These are phyloP conservation scores for Zygosaccharomyces bailii DNA, from an alignment of 805 yeast species.

Conservation along the genomic window DNA sequence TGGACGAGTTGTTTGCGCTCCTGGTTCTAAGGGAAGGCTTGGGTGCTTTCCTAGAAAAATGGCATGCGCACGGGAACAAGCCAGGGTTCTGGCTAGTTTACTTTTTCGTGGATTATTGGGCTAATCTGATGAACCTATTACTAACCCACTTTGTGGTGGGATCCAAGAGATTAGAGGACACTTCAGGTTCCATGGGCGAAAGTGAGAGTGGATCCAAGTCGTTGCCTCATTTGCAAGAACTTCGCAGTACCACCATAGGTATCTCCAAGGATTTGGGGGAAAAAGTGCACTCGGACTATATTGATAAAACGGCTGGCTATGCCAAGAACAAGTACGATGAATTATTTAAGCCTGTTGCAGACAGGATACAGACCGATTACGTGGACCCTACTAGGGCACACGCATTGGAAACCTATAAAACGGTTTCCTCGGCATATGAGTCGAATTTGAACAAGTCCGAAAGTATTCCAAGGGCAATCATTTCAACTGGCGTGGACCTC, in stretches of 20 bases:
- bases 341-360: constrained; percentile 26
- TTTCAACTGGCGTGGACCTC: constrained; percentile 33
- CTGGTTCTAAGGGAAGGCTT: constrained; percentile 33
- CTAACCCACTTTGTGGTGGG: constrained; percentile 30
- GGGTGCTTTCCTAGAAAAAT: constrained; percentile 24
- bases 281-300: constrained; percentile 23
- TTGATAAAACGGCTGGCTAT: constrained; percentile 24
- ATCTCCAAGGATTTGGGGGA: constrained; percentile 27
- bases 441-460: constrained; percentile 28
- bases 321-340: constrained; percentile 26
- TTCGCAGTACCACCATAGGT: constrained; percentile 29
- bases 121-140: constrained; percentile 31
- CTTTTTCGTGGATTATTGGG: constrained; percentile 32
- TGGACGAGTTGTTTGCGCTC: constrained; percentile 29
- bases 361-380: constrained; percentile 19
- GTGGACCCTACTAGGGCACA: constrained; percentile 22
- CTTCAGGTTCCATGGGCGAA: constrained; percentile 5
- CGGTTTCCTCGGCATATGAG: constrained; percentile 31
- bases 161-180: constrained; percentile 24
- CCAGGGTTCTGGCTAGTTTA: constrained; percentile 31
- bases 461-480: constrained; percentile 34
- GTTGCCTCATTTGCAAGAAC: constrained; percentile 31
- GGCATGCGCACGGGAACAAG: constrained; percentile 18
- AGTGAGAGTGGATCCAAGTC: constrained; percentile 5
- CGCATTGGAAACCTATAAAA: constrained; percentile 27